Percentiles rank a stretch among this genome's conserved stretches.
phyloP scores from a whole-genome alignment of 2,329 filamentous ascomycete genomes.

The Cladosporium sp. region DNA sequence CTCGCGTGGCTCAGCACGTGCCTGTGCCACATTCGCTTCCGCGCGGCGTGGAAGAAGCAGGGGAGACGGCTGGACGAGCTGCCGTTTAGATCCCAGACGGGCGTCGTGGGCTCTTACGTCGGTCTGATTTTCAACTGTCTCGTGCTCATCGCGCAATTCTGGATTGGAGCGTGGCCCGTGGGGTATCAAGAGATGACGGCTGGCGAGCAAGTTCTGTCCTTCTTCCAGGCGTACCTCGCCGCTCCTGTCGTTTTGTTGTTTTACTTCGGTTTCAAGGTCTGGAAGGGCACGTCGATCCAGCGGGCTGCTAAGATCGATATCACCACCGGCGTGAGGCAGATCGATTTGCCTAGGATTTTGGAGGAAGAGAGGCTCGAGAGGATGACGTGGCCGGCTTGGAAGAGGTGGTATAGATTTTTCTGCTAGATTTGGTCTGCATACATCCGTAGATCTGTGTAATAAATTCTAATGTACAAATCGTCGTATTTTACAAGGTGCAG shows the following conservation, averaged over 20 bases:
- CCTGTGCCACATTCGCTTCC: constrained; percentile 84
- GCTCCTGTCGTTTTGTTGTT: constrained; percentile 30
- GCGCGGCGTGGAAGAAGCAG: constrained; percentile 62
- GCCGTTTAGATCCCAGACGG: constrained; percentile 62
- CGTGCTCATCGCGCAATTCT: constrained; percentile 71
- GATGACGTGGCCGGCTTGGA: constrained; percentile 9
- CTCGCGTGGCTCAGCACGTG: constrained; percentile 77
- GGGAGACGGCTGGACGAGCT: constrained; percentile 40
- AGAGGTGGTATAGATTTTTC: constrained; percentile 13
- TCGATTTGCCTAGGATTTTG: constrained; percentile 6
- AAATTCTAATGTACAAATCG: too few species aligned
- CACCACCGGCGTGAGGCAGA: constrained; percentile 7
- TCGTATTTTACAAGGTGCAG: too few species aligned
- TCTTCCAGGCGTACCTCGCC: constrained; percentile 32
- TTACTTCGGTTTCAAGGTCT: constrained; percentile 66
- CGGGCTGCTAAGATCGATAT: constrained; percentile 8
- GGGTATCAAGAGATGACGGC: constrained; percentile 47
- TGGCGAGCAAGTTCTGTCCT: constrained; percentile 21
- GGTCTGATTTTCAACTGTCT: constrained; percentile 72
- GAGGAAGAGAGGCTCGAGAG: constrained; percentile 11
- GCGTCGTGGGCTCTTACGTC: constrained; percentile 73
- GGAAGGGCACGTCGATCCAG: constrained; percentile 55
- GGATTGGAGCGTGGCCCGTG: constrained; percentile 75
- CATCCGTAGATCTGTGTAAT: too few species aligned
- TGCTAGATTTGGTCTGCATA: neutral